Evolutionary conservation across 1,284 basidiomycete species (phyloP).

Genomic region (Earliella scabrosa): DNA sequence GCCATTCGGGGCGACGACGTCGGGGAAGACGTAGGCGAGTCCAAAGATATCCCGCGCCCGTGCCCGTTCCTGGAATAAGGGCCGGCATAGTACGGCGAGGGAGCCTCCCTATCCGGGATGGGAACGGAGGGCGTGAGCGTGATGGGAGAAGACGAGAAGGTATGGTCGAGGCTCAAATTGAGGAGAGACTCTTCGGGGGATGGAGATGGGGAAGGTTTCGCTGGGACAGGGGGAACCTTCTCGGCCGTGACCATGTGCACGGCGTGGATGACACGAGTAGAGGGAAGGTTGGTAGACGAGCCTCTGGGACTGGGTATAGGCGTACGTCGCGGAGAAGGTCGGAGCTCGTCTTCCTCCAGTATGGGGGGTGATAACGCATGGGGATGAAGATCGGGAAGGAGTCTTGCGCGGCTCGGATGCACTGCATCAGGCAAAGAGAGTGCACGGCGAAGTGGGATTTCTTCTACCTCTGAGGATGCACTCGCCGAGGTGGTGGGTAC

Average conservation of each 20-base stretch:
- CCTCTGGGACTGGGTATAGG: constrained; percentile 38
- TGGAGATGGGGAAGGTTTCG: not conserved
- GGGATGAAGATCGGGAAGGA: constrained; percentile 3
- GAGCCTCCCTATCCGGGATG: not conserved
- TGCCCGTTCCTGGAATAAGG: not conserved
- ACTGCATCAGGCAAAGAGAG: constrained; percentile 19
- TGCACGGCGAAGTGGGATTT: constrained; percentile 18
- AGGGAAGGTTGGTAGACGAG: constrained; percentile 38
- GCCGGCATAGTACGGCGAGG: constrained; percentile 6
- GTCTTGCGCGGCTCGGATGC: constrained; percentile 5
- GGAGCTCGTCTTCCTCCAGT: constrained; percentile 53
- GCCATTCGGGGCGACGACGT: constrained; percentile 16
- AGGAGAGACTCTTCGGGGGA: constrained; percentile 1
- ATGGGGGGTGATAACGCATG: constrained; percentile 34
- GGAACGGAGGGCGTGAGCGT: constrained; percentile 5
- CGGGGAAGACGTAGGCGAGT: constrained; percentile 11
- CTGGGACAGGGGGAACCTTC: not conserved
- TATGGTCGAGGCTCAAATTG: not conserved
- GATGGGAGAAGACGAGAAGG: constrained; percentile 5
- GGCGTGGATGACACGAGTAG: constrained; percentile 6
- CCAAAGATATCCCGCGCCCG: not conserved
- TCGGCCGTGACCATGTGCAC: not conserved
- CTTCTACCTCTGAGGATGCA: constrained; percentile 2
- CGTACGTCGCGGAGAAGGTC: constrained; percentile 46
- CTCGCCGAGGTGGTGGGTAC: not conserved